A percentile compares a stretch with the other conserved stretches of the same genome.
phyloP scores from a whole-genome alignment of 73 alveolate genomes.

The Paramecium sexaurelia region DNA sequence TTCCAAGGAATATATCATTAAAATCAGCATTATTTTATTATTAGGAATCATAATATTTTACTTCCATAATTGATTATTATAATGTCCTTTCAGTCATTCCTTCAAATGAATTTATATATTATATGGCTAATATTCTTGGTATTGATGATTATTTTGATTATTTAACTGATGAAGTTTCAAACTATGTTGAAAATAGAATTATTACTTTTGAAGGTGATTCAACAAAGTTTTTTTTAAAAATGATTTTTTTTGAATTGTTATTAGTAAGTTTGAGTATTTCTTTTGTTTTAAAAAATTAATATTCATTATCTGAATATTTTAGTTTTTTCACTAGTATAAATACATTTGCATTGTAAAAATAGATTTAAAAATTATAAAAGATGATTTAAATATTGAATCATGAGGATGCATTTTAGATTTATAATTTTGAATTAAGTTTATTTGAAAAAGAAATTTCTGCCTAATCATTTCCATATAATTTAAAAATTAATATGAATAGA shows the following conservation, averaged over 20 bases:
- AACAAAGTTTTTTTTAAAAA: background rate
- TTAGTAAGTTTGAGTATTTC: background rate
- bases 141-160: background rate
- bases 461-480: background rate
- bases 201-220: background rate
- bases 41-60: background rate
- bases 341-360: background rate
- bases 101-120: background rate
- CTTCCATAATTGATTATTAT: background rate
- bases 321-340: background rate
- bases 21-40: background rate
- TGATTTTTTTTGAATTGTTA: background rate
- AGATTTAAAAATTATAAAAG: background rate
- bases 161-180: background rate
- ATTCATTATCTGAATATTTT: background rate
- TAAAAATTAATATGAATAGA: background rate
- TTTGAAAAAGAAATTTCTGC: background rate
- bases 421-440: background rate
- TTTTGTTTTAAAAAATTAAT: background rate
- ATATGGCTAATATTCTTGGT: background rate
- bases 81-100: background rate
- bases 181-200: background rate
- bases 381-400: background rate
- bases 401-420: background rate
- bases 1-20: background rate